Base-by-base conservation (phyloP, 805 yeast species). In the Kodamaea hsintzibuensis region DNA sequence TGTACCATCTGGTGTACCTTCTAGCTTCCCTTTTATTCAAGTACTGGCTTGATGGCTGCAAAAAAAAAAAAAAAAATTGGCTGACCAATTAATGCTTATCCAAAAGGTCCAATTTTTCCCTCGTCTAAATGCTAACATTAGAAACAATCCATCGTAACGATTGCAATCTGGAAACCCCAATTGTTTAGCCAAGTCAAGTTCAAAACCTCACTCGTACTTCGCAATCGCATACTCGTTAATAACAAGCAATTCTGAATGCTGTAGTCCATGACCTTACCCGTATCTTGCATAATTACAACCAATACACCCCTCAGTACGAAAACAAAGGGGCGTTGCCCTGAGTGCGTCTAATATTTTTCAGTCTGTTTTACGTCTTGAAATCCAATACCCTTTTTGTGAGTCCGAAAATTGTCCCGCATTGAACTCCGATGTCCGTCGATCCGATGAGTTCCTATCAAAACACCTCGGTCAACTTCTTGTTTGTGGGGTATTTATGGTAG, bases 291-390 rank as follows among this genome's bases (percentile, higher is more conserved):
- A 40, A 2, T 19, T 40, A 40, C 44, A 5, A 40, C 44, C 44
- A 17, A 38, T n/a, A 40, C n/a, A 16, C 19, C 44, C 25, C 25
- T 19, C 19, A 19, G 44, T 40, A 30, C 8, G 25, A 13, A 40
- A 10, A 40, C 25, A 17, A 40, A 19, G 44, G 25, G 44, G 44
- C 44, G 44, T 40, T 40, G 44, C 44, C 44, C 44, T 40, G 44
- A 40, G 44, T 40, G 44, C 44, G 44, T 40, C 44, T 40, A 40
- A 40, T 40, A 40, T 40, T 40, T 40, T 40, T 16, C 44, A 19
- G 44, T 16, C 44, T 16, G 44, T 40, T 40, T 40, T 40, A 40
- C 44, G 44, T 40, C 44, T 40, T 30, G 35, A 22, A 22, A 22
- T 22, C 25, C 35, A 30, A 30, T 30, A 30, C 35, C 35, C 35